Percentiles rank a stretch among this genome's conserved stretches.
Evolutionary conservation across 2,329 filamentous ascomycete genomes (phyloP).

Genomic region (Xylaria polymorpha): DNA sequence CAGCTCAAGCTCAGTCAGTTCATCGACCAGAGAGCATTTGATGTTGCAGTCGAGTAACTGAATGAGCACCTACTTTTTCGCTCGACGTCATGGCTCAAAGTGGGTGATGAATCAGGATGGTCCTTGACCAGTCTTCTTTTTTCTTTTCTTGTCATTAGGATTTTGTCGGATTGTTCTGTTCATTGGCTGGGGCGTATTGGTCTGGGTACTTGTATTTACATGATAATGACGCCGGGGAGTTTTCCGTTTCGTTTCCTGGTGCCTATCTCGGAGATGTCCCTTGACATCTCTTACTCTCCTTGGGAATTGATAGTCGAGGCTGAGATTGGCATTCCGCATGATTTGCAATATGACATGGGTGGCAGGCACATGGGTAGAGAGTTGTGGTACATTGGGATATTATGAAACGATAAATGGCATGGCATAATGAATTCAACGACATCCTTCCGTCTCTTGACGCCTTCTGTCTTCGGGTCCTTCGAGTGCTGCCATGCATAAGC

Average conservation of each 20-base stretch:
- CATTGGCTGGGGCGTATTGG: constrained; percentile 37
- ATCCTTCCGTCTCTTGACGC: constrained; percentile 25
- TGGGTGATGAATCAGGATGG: constrained; percentile 18
- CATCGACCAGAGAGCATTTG: background rate
- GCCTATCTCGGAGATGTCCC: constrained; percentile 25
- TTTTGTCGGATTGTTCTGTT: constrained; percentile 30
- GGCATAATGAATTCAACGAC: constrained; percentile 48
- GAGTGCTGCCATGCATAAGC: background rate
- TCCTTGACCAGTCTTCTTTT: background rate
- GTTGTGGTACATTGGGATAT: constrained; percentile 43
- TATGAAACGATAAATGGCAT: constrained; percentile 45
- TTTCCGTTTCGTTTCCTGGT: constrained; percentile 37
- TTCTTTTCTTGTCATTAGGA: constrained; percentile 26
- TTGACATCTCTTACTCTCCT: constrained; percentile 18
- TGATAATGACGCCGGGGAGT: constrained; percentile 37
- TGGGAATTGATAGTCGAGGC: constrained; percentile 30
- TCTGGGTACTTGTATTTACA: constrained; percentile 34
- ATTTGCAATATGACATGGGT: constrained; percentile 26
- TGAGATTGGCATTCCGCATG: constrained; percentile 25
- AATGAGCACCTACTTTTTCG: constrained; percentile 1
- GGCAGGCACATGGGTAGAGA: constrained; percentile 43
- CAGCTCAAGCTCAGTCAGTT: background rate
- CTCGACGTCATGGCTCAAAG: constrained; percentile 21
- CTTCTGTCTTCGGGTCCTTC: background rate
- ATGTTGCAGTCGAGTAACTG: constrained; percentile 5